phyloP scores from a whole-genome alignment of 495 filamentous ascomycete species.

The Aspergillus homomorphus region DNA sequence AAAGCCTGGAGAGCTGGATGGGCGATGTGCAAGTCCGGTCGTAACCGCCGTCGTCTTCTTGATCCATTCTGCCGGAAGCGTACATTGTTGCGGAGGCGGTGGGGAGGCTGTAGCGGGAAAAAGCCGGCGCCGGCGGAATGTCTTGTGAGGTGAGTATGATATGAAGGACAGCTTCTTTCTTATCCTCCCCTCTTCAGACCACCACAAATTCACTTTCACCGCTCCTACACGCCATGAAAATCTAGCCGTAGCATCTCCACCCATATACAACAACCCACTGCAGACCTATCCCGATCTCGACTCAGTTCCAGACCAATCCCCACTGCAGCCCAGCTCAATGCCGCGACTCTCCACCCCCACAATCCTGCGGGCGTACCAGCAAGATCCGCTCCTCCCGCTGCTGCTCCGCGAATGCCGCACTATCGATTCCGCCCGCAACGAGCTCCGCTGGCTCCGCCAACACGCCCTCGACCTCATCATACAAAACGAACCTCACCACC shows the following conservation, averaged over 20 bases:
- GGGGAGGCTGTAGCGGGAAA: no score
- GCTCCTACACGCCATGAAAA: no score
- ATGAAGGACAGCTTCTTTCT: no score
- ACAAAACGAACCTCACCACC: no score
- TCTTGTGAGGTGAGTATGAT: no score
- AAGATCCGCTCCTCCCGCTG: slow-evolving; percentile 57
- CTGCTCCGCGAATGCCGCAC: slow-evolving; percentile 70
- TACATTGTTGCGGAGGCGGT: not conserved
- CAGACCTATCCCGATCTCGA: no score
- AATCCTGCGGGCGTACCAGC: slow-evolving; percentile 53
- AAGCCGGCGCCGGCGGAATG: no score
- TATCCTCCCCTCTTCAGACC: no score
- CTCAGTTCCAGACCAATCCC: no score
- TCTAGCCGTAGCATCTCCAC: no score
- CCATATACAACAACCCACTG: no score
- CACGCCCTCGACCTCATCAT: slow-evolving; percentile 46
- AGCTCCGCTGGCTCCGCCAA: slow-evolving; percentile 83
- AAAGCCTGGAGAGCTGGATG: slow-evolving; percentile 25
- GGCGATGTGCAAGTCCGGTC: slow-evolving; percentile 13
- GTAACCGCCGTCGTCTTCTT: not conserved
- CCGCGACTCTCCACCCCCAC: slow-evolving; percentile 65
- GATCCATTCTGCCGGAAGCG: not conserved
- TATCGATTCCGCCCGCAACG: slow-evolving; percentile 63
- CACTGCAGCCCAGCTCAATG: slow-evolving; percentile 46
- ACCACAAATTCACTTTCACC: no score